phyloP scores from a whole-genome alignment of 306 rosid genomes.

The Calophaca sinica region DNA sequence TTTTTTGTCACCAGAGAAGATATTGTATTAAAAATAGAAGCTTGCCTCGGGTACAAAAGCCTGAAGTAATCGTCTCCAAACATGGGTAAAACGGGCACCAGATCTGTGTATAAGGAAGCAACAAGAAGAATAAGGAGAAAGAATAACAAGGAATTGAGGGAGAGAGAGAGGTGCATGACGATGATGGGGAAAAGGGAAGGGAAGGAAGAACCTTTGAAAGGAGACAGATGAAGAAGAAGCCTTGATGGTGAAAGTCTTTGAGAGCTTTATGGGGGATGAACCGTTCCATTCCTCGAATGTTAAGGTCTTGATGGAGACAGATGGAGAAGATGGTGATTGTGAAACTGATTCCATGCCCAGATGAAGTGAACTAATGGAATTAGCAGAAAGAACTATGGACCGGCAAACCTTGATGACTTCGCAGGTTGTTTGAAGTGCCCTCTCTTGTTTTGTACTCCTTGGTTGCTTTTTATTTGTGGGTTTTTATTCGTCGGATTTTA shows the following conservation, averaged over 20 bases:
- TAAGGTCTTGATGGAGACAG: constrained; percentile 42
- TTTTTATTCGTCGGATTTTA: no score
- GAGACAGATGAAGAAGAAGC: constrained; percentile 65
- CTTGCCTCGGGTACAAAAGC: constrained; percentile 98
- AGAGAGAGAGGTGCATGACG: not conserved
- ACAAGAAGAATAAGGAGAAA: not conserved
- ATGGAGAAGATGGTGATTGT: constrained; percentile 33
- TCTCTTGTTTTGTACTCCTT: no score
- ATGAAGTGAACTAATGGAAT: not conserved
- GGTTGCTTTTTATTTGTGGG: no score
- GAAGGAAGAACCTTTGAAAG: constrained; percentile 61
- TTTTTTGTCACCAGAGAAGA: not conserved
- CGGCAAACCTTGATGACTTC: no score
- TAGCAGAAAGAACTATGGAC: constrained; percentile 48
- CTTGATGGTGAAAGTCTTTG: constrained; percentile 78
- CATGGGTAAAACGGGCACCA: constrained; percentile 67
- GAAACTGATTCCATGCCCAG: constrained; percentile 53
- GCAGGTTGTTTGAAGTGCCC: no score
- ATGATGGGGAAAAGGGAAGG: not conserved
- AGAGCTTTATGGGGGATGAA: constrained; percentile 77
- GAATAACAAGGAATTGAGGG: not conserved
- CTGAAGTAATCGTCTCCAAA: constrained; percentile 78
- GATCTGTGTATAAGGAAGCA: constrained; percentile 55
- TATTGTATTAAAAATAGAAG: constrained; percentile 11
- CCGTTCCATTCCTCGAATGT: constrained; percentile 91